Base-by-base conservation (phyloP, 2,329 filamentous ascomycete species). In the Cladosporium cucumerinum region DNA sequence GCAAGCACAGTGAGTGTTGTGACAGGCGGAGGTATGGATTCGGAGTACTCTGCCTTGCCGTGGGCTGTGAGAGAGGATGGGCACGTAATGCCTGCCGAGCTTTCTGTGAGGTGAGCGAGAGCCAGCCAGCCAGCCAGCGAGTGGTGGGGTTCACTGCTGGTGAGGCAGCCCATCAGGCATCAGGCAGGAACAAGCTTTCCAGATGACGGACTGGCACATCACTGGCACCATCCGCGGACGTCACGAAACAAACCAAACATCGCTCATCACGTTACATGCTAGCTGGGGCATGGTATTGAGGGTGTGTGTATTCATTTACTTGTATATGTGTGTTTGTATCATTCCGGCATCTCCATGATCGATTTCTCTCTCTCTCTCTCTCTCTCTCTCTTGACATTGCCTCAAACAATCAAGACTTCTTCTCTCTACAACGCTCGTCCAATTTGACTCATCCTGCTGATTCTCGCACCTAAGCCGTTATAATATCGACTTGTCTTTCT, bases 401-500 rank as follows among this genome's bases (percentile, higher is more conserved):
- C 5, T 21, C n/a, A 21, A 21, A 46, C n/a, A 46, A 46, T 11
- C 8, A 46, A 23, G 8, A 21, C 8, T 10, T 46, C 39, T 21
- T 46, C 39, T 46, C 21, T 30, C 39, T 30, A 64, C 21, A 64
- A 34, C 11, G 61, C 61, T 52, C 61, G 30, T 8, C 61, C 61
- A 36, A 64, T 64, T 43, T 58, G 59, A 23, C 59, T 61, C 8
- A 61, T 21, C 18, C 59, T 64, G 26, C 54, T 58, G 23, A 64
- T 39, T 28, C 61, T 57, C 28, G n/a, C 23, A 7, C 39, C 46
- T 30, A 54, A 16, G 2, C 52, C 54, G 21, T 30, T 23, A 25
- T 63, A 63, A 30, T 63, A 63, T 16, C 61, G 59, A 23, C 48
- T 54, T 18, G 58, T 36, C 46, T 61, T 61, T 16, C 14, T 64